These are phyloP conservation scores for Globisporangium rhizosaccharum DNA, from an alignment of 352 stramenopile species.

Conservation along the genomic window DNA sequence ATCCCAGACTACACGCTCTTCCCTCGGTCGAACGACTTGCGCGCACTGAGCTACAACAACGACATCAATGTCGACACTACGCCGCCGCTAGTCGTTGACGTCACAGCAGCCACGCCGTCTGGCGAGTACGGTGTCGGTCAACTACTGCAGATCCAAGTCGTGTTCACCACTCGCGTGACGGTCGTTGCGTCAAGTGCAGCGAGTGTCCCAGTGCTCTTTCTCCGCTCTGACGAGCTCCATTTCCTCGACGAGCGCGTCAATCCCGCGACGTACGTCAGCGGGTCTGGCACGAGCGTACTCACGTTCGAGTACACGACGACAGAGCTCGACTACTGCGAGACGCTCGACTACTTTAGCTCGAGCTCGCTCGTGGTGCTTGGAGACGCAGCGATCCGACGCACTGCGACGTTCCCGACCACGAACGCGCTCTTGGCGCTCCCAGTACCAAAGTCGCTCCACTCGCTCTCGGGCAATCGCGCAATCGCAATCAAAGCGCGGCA, in stretches of 20 bases:
- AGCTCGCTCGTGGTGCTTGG: slow-evolving; percentile 35
- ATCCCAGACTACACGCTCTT: slow-evolving; percentile 56
- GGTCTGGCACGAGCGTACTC: slow-evolving; percentile 40
- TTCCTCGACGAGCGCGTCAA: slow-evolving; percentile 29
- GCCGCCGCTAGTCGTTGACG: slow-evolving; percentile 26
- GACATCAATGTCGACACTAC: slow-evolving; percentile 53
- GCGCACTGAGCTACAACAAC: slow-evolving; percentile 56
- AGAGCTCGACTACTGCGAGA: slow-evolving; percentile 48
- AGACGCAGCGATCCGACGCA: slow-evolving; percentile 30
- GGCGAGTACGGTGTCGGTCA: slow-evolving; percentile 66
- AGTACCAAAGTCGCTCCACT: slow-evolving; percentile 25
- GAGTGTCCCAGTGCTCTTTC: slow-evolving; percentile 25
- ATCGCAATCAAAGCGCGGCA: slow-evolving; percentile 57
- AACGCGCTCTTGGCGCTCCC: slow-evolving; percentile 45
- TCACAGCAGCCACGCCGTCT: slow-evolving; percentile 36
- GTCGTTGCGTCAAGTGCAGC: slow-evolving; percentile 17
- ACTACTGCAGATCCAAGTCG: slow-evolving; percentile 37
- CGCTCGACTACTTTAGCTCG: slow-evolving; percentile 55
- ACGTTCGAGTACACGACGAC: slow-evolving; percentile 50
- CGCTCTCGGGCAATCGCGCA: slow-evolving; percentile 34
- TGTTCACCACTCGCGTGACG: slow-evolving; percentile 40
- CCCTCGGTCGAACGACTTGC: slow-evolving; percentile 24
- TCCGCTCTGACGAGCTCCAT: slow-evolving; percentile 54
- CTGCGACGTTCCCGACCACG: slow-evolving; percentile 39
- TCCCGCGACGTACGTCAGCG: slow-evolving; percentile 40